A percentile compares a stretch with the other conserved stretches of the same genome.
Evolutionary conservation across 257 asterid genomes (phyloP).

Genomic region (Solanum acaule): DNA sequence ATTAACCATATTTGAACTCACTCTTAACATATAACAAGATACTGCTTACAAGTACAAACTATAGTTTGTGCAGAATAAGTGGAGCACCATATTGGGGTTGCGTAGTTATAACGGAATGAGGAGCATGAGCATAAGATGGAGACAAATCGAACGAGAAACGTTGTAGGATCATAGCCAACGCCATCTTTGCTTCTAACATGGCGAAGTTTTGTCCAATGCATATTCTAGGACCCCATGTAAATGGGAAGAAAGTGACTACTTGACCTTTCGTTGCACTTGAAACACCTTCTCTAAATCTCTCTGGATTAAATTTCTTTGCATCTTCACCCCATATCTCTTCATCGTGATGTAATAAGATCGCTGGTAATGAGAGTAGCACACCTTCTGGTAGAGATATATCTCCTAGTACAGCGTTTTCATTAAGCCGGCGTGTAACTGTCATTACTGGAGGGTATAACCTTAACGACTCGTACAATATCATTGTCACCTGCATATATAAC

Average conservation of each 20-base stretch:
- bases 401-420: not conserved
- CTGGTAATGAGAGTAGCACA: not conserved
- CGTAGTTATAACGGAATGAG: not conserved
- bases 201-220: slow-evolving; percentile 8
- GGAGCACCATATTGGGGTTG: slow-evolving; percentile 18
- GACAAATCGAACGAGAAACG: not conserved
- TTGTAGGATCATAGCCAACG: not conserved
- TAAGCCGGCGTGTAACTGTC: not conserved
- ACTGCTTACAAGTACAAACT: not conserved
- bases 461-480: not conserved
- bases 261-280: not conserved
- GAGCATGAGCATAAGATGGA: slow-evolving; percentile 18
- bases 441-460: not conserved
- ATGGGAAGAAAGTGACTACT: slow-evolving; percentile 15
- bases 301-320: not conserved
- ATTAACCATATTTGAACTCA: not conserved
- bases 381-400: not conserved
- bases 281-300: not conserved
- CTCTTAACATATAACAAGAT: not conserved
- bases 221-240: slow-evolving; percentile 24
- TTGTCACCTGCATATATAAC: not conserved
- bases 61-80: not conserved
- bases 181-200: not conserved
- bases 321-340: not conserved
- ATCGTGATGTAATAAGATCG: not conserved